These are phyloP conservation scores for Trametopsis cervina DNA, from an alignment of 768 basidiomycete species.

Conservation along the genomic window DNA sequence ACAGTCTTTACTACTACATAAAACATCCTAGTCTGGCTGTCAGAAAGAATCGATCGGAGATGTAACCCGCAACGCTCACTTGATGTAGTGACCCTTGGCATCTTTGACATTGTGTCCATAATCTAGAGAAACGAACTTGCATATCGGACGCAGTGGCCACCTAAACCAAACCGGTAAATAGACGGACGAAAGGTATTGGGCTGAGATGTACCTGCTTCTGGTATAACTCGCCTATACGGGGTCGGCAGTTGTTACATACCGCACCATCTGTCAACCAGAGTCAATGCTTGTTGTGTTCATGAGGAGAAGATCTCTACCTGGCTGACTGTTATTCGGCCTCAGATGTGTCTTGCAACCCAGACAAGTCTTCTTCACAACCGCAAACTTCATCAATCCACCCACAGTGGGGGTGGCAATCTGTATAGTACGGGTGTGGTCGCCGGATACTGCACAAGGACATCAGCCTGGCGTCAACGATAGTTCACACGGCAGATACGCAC, in stretches of 20 bases:
- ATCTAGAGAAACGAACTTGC: conserved; percentile 86
- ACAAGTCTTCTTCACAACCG: conserved; percentile 92
- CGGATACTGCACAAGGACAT: conserved; percentile 57
- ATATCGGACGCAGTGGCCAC: conserved; percentile 59
- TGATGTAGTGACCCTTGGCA: conserved; percentile 99
- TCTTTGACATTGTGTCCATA: conserved; percentile 99
- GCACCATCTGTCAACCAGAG: conserved; percentile 61
- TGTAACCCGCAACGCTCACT: conserved; percentile 28
- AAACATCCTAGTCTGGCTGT: conserved; percentile 61
- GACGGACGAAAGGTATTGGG: not conserved
- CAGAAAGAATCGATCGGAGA: not conserved
- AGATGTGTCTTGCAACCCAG: conserved; percentile 93
- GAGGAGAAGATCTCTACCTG: conserved; percentile 33
- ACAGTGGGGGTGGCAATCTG: conserved; percentile 95
- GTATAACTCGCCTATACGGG: conserved; percentile 82
- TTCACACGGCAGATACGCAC: conserved; percentile 38
- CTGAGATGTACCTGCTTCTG: conserved; percentile 67
- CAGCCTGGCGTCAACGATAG: conserved; percentile 8
- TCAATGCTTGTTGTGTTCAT: not conserved
- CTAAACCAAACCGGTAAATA: conserved; percentile 16
- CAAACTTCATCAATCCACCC: conserved; percentile 98
- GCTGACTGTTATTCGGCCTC: conserved; percentile 65
- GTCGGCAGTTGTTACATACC: conserved; percentile 89
- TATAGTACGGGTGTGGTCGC: conserved; percentile 93
- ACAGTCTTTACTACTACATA: conserved; percentile 96